A percentile compares a stretch with the other conserved stretches of the same genome.
phyloP scores from a whole-genome alignment of 306 rosid species.

The Phaseolus lunatus region DNA sequence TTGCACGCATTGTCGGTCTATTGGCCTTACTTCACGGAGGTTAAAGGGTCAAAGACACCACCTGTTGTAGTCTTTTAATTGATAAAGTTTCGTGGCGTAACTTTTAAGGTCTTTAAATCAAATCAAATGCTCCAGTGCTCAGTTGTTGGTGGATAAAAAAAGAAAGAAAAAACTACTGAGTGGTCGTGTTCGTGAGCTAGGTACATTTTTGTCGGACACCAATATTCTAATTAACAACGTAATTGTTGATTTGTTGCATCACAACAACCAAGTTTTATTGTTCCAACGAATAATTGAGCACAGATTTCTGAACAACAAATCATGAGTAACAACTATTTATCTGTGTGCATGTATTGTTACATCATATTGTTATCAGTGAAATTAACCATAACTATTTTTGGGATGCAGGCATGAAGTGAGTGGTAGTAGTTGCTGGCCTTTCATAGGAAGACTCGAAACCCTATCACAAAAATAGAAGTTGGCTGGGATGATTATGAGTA shows the following conservation, averaged over 20 bases:
- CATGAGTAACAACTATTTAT: background rate
- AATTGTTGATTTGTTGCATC: background rate
- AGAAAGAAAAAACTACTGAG: background rate
- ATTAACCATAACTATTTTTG: background rate
- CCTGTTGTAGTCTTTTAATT: background rate
- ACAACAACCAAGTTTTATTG: background rate
- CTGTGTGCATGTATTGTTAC: background rate
- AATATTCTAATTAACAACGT: background rate
- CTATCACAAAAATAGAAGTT: conserved; percentile 34
- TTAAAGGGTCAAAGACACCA: background rate
- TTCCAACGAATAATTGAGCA: background rate
- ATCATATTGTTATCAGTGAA: too few species aligned
- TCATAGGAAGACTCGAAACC: conserved; percentile 38
- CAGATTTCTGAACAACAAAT: background rate
- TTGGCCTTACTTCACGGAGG: conserved; percentile 25
- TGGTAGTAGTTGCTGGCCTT: conserved; percentile 55
- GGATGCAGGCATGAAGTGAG: conserved; percentile 58
- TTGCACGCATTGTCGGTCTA: conserved; percentile 31
- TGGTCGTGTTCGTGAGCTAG: background rate
- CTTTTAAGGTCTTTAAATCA: conserved; percentile 43
- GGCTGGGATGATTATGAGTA: background rate
- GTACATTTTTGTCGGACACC: conserved; percentile 9
- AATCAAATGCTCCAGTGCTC: conserved; percentile 26
- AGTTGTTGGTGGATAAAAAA: background rate
- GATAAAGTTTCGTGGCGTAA: conserved; percentile 27